Evolutionary conservation across 2,329 filamentous ascomycete genomes (phyloP).

Genomic region (Onygena corvina): DNA sequence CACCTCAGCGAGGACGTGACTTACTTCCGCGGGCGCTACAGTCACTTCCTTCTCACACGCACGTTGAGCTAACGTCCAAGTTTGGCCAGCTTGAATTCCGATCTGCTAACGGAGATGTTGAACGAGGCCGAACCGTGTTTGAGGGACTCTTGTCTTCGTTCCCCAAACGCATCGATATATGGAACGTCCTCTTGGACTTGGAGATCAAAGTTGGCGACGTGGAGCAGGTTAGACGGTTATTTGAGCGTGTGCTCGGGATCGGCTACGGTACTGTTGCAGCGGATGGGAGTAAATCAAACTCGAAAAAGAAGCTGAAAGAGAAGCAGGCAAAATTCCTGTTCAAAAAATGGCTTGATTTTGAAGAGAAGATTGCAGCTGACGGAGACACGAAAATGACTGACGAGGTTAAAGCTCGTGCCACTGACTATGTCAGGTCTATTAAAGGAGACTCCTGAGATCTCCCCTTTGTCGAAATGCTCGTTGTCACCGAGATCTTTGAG

Average conservation of each 20-base stretch:
- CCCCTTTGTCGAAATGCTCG: background rate
- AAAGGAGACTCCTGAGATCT: slow-evolving; percentile 20
- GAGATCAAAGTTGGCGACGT: slow-evolving; percentile 54
- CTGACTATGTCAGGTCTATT: slow-evolving; percentile 51
- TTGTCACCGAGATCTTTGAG: background rate
- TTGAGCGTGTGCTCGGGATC: slow-evolving; percentile 56
- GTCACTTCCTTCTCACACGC: slow-evolving; percentile 57
- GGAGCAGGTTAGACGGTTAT: slow-evolving; percentile 61
- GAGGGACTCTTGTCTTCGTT: slow-evolving; percentile 73
- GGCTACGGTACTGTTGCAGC: slow-evolving; percentile 31
- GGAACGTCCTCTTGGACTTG: slow-evolving; percentile 82
- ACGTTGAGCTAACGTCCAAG: slow-evolving; percentile 66
- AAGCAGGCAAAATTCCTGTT: slow-evolving; percentile 80
- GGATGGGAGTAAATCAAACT: slow-evolving; percentile 32
- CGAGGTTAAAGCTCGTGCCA: slow-evolving; percentile 57
- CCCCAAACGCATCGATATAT: slow-evolving; percentile 82
- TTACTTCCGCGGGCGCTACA: slow-evolving; percentile 76
- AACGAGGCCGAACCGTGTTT: slow-evolving; percentile 89
- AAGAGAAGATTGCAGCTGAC: slow-evolving; percentile 47
- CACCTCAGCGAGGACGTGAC: slow-evolving; percentile 61
- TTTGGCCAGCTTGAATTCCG: slow-evolving; percentile 90
- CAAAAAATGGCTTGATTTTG: slow-evolving; percentile 82
- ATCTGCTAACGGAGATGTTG: slow-evolving; percentile 66
- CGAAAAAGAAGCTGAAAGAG: slow-evolving; percentile 59
- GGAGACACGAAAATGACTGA: slow-evolving; percentile 60